A percentile compares a stretch with the other conserved stretches of the same genome.
Conservation (phyloP, 2,329 filamentous ascomycete species). For the Coniochaeta prunicola region DNA sequence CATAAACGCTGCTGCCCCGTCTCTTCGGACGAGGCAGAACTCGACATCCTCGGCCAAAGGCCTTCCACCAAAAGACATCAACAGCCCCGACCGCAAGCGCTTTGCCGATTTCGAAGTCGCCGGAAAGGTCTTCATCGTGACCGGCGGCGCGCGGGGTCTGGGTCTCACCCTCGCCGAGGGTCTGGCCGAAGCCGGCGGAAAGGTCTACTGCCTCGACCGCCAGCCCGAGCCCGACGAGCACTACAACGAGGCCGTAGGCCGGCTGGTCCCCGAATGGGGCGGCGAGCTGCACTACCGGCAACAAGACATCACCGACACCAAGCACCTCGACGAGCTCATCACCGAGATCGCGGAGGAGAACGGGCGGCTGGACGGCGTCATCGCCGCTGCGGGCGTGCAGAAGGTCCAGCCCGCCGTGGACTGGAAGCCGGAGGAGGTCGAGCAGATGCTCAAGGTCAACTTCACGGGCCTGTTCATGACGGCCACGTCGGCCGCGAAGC, state of each 20-base stretch:
- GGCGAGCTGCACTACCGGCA: constrained; percentile 60
- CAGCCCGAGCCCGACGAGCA: constrained; percentile 37
- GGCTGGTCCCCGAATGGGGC: constrained; percentile 55
- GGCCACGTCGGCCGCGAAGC: constrained; percentile 61
- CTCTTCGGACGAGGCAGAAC: not conserved
- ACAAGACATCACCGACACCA: constrained; percentile 59
- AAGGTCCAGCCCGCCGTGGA: constrained; percentile 62
- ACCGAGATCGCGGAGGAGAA: constrained; percentile 53
- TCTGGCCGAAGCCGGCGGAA: constrained; percentile 67
- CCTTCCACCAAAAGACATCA: constrained; percentile 14
- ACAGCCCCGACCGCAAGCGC: constrained; percentile 20
- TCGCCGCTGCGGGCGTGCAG: constrained; percentile 64
- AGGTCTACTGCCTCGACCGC: constrained; percentile 52
- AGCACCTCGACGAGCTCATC: constrained; percentile 50
- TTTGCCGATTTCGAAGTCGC: constrained; percentile 63
- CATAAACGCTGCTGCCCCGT: not conserved
- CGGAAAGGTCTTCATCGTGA: constrained; percentile 63
- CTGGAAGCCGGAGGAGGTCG: constrained; percentile 49
- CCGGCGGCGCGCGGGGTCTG: constrained; percentile 64
- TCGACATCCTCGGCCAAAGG: not conserved
- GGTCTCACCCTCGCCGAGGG: constrained; percentile 70
- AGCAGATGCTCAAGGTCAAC: constrained; percentile 63
- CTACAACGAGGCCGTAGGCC: constrained; percentile 52
- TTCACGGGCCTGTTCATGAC: constrained; percentile 64
- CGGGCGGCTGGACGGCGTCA: constrained; percentile 56